A percentile compares a stretch with the other conserved stretches of the same genome.
phyloP scores from a whole-genome alignment of 78 protist species.

The Cavenderia fasciculata region DNA sequence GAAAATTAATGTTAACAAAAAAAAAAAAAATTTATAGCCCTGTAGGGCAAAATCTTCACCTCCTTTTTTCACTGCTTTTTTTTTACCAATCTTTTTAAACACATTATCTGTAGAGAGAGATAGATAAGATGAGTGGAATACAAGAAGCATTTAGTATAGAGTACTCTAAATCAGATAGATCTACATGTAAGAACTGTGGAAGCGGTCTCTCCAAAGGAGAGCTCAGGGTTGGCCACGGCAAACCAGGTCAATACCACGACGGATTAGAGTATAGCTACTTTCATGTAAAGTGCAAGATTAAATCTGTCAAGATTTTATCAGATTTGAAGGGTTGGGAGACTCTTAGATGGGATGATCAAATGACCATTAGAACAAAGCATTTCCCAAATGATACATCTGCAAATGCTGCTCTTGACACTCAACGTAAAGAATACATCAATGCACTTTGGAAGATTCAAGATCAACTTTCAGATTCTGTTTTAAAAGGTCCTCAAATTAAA shows the following conservation, averaged over 20 bases:
- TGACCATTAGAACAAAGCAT: neutral
- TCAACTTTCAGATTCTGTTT: neutral
- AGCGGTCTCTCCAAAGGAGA: slow-evolving; percentile 23
- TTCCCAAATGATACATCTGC: neutral
- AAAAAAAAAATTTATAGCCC: too few relatives aligned
- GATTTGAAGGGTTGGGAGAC: slow-evolving; percentile 20
- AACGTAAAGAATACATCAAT: slow-evolving; percentile 22
- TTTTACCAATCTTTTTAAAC: too few relatives aligned
- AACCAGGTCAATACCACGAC: slow-evolving; percentile 29
- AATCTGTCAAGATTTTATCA: neutral
- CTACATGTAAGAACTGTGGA: slow-evolving; percentile 49
- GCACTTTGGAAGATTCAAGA: slow-evolving; percentile 36
- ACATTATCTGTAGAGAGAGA: too few relatives aligned
- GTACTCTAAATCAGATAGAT: slow-evolving; percentile 47
- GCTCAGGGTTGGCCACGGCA: slow-evolving; percentile 39
- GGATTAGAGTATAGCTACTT: slow-evolving; percentile 37
- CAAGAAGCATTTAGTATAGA: neutral
- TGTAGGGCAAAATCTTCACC: too few relatives aligned
- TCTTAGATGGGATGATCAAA: slow-evolving; percentile 56
- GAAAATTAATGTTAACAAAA: too few relatives aligned
- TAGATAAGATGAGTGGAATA: too few relatives aligned
- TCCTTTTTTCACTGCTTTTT: too few relatives aligned
- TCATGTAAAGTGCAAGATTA: slow-evolving; percentile 44
- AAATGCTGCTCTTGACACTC: neutral
- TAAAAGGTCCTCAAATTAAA: slow-evolving; percentile 15